Base-by-base conservation (phyloP, 371 early-diverging fungal species). In the Thermomucor indicae-seudaticae region DNA sequence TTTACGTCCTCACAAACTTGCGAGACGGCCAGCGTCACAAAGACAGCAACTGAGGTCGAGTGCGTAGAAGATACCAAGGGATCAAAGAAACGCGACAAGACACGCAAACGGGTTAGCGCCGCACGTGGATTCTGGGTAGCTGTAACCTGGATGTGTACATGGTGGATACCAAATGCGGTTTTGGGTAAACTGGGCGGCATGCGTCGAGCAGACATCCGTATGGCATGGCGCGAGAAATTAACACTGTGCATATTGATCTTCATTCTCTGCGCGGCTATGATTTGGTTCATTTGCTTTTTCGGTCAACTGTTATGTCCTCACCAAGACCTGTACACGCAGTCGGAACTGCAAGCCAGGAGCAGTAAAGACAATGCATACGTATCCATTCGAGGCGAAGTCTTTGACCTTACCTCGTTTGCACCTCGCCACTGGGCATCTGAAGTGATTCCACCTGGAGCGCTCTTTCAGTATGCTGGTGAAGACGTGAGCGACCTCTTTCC, bases 191-290 rank as follows among this genome's bases (percentile, higher is more conserved):
- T 69, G 22, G 88, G 84, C 47, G 71, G 76, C 27, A 89, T 90
- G 81, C 76, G 78, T 53, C 79, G 79, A 19, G 59, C 64, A 17
- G 93, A 93, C 60, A 81, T 89, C 44, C 84, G 85, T 25, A 83
- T 91, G 70, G 93, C 95, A 1, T 95, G 95, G 95, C 80, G 93
- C 38, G 95, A 95, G 65, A 93, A 95, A 70, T 79, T 94, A 4
- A 83, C 93, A 0, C 75, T 96, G 6, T 92, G 91, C 53, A 59
- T 86, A 43, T 53, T 96, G 44, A 92, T 96, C 55, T 63, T 87
- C 31, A 57, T 90, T 27, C 55, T 89, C 53, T 89, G 87, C 52
- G 75, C 77, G 5, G 60, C 79, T 49, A 83, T 91, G 53, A 75
- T 95, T 22, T 91, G 95, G 73, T 91, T 88, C 63, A 92, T 96